These are phyloP conservation scores for Pseudocercospora musae DNA, from an alignment of 2,329 filamentous ascomycete genomes.

Conservation along the genomic window DNA sequence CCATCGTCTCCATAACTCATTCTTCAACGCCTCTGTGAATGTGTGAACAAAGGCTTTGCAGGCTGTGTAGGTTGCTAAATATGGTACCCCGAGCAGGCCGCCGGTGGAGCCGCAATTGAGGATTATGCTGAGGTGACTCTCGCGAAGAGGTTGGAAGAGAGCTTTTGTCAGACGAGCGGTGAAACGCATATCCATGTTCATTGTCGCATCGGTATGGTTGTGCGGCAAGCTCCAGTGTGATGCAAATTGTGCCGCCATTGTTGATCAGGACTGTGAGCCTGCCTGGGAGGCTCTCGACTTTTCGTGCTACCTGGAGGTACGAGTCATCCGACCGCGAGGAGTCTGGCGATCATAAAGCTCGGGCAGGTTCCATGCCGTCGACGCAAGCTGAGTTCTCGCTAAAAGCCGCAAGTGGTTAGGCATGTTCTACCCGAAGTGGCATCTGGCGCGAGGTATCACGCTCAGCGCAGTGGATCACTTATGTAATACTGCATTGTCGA, in stretches of 20 bases:
- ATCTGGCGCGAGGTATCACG: too few species aligned
- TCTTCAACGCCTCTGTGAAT: constrained; percentile 37
- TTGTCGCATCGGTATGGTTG: constrained; percentile 39
- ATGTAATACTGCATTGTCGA: too few species aligned
- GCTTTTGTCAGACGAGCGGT: constrained; percentile 46
- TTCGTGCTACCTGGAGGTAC: constrained; percentile 24
- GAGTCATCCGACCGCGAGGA: constrained; percentile 31
- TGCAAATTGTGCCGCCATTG: constrained; percentile 45
- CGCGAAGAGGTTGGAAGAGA: constrained; percentile 43
- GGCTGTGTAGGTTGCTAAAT: constrained; percentile 43
- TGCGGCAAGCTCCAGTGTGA: background rate
- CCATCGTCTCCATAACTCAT: constrained; percentile 6
- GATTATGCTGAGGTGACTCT: constrained; percentile 43
- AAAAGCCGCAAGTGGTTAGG: too few species aligned
- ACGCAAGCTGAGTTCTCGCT: too few species aligned
- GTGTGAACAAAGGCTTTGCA: constrained; percentile 45
- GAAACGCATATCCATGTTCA: constrained; percentile 50
- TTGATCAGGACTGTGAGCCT: constrained; percentile 53
- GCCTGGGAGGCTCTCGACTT: constrained; percentile 4
- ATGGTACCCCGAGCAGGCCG: constrained; percentile 43
- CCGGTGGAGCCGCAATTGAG: constrained; percentile 50
- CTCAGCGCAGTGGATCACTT: too few species aligned
- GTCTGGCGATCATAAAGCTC: constrained; percentile 35
- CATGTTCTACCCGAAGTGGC: too few species aligned
- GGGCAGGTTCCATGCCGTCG: too few species aligned